Evolutionary conservation across 2,329 filamentous ascomycete genomes (phyloP).

Genomic region (Berkeleyomyces basicola): DNA sequence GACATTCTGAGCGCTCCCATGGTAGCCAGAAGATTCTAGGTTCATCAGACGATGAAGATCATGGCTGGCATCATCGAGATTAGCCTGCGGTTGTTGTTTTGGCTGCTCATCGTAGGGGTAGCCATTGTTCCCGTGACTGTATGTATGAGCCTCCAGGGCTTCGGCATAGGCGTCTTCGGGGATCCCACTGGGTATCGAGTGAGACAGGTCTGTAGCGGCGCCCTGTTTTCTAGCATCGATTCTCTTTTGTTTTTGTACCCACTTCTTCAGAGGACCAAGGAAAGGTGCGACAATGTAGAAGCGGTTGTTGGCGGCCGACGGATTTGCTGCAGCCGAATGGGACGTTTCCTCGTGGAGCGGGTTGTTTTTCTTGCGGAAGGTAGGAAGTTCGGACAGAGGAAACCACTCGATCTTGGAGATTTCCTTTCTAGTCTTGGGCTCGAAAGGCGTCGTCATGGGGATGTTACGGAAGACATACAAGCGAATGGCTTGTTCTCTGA

Average conservation of each 20-base stretch:
- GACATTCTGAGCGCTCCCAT: not conserved
- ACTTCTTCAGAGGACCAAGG: constrained; percentile 67
- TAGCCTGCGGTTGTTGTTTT: constrained; percentile 23
- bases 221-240: constrained; percentile 19
- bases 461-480: constrained; percentile 85
- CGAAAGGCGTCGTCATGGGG: constrained; percentile 72
- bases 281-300: constrained; percentile 99
- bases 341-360: constrained; percentile 17
- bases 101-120: not conserved
- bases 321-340: not conserved
- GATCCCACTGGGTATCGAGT: constrained; percentile 16
- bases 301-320: constrained; percentile 52
- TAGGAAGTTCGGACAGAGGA: constrained; percentile 72
- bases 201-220: constrained; percentile 23
- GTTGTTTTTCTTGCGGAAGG: constrained; percentile 51
- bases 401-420: constrained; percentile 98
- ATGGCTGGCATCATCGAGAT: constrained; percentile 31
- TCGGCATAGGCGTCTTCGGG: constrained; percentile 36
- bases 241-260: constrained; percentile 69
- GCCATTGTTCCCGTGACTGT: not conserved
- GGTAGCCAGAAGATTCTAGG: constrained; percentile 18
- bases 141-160: not conserved
- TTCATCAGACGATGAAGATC: constrained; percentile 40
- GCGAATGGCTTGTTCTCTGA: constrained; percentile 83
- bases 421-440: constrained; percentile 84